These are phyloP conservation scores for Acephala macrosclerotiorum DNA, from an alignment of 2,329 filamentous ascomycete species.

Conservation along the genomic window DNA sequence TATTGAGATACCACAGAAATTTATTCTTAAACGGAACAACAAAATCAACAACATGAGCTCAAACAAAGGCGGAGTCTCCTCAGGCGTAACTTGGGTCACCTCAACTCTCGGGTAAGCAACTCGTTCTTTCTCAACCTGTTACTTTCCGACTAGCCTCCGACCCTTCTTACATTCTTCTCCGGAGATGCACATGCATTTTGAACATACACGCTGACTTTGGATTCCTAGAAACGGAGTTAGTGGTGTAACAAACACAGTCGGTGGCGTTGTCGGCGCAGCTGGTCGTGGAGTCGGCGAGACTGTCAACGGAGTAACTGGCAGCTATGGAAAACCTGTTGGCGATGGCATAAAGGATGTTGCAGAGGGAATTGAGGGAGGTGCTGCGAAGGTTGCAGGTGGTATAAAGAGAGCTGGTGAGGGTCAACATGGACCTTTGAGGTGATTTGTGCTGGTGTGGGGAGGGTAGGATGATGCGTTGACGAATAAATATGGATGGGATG, in stretches of 20 bases:
- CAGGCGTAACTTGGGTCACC: conserved; percentile 31
- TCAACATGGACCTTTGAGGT: conserved; percentile 27
- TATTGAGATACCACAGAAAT: too few relatives aligned
- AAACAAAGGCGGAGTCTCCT: conserved; percentile 28
- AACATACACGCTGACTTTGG: background rate
- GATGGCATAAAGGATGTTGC: conserved; percentile 38
- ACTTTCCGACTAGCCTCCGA: background rate
- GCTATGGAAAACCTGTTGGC: conserved; percentile 35
- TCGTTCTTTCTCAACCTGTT: background rate
- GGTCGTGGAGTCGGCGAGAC: conserved; percentile 38
- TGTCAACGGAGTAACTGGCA: conserved; percentile 35
- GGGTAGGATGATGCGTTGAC: background rate
- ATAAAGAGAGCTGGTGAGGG: conserved; percentile 38
- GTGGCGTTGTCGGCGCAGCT: conserved; percentile 35
- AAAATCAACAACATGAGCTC: conserved; percentile 14
- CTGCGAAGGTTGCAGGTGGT: conserved; percentile 32
- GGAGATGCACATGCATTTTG: background rate
- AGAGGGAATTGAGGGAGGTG: conserved; percentile 36
- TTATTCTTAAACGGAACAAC: too few relatives aligned
- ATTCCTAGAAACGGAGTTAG: conserved; percentile 29
- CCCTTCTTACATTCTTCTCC: background rate
- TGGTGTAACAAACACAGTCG: conserved; percentile 36
- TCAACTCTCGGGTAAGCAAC: conserved; percentile 28
- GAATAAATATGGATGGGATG: background rate
- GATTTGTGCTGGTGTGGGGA: background rate